Evolutionary conservation across 345 rosid genomes (phyloP), one percentile per base, ranked within the genome.

Genomic region (Brassica rapa): DNA sequence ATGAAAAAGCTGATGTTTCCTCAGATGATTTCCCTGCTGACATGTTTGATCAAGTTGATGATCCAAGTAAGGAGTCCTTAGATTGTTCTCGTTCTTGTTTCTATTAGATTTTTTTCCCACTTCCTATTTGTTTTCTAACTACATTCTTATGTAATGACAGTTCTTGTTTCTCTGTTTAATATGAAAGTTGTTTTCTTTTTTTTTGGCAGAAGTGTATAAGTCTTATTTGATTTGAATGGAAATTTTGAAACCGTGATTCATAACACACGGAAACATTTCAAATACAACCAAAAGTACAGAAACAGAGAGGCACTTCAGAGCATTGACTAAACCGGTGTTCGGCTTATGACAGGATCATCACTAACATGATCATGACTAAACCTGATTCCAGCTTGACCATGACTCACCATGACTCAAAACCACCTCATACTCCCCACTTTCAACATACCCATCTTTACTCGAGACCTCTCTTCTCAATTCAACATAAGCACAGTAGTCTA

Each of bases 11-110:
- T 3, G 90, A 87, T 29, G 64, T 83, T 10, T 88, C 90, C 84
- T 88, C 87, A 6, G 92, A 92, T 14, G 95, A 90, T 80, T 87
- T 92, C 56, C 97, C 98, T 0, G 56, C 87, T 0, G 94, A 89
- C 72, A 82, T 92, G 85, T 88, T 88, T 33, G 97, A 92, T 83
- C 86, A 86, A 3, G 87, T 87, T 19, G 89, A 87, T 27, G 89
- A 87, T 53, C 84, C 81, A 1, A 1, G 83, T 33, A 33, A 33
- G 84, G 0, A 85, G 85, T 79, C 91, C 97, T 32, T 88, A 24
- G 46, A 21, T 66, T 62, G 5, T 37, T 62, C 46, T 19, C 59
- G 32, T 27, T 27, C 30, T 7, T 29, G 6, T 15, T 46, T 35
- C 12, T 62, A 53, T 53, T 23, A 67, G 21, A 21, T 55, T 61